Conservation (phyloP, 371 early-diverging fungal genomes). For the Syncephalastrum sp. region DNA sequence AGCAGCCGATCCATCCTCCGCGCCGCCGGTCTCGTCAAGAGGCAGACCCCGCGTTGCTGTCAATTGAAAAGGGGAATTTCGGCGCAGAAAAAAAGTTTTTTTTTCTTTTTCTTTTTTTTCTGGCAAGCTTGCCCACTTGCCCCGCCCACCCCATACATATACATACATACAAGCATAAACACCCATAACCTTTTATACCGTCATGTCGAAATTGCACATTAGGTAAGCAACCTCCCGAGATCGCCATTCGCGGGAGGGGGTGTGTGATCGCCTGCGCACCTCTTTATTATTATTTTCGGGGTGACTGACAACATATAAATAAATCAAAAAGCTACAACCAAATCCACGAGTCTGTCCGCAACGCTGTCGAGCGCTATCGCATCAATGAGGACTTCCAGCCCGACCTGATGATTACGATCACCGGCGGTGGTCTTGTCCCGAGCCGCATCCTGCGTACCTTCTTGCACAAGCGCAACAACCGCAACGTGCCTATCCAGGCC, state of each 20-base stretch:
- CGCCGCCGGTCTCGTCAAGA: too few relatives aligned
- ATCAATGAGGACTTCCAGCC: conserved; percentile 66
- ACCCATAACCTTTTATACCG: neutral
- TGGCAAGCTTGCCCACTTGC: conserved; percentile 4
- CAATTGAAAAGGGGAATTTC: too few relatives aligned
- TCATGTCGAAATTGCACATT: conserved; percentile 44
- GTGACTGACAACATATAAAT: neutral
- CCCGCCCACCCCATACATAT: too few relatives aligned
- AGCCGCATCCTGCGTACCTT: conserved; percentile 76
- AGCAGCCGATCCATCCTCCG: too few relatives aligned
- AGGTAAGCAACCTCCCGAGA: conserved; percentile 20
- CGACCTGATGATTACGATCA: conserved; percentile 65
- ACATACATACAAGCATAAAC: too few relatives aligned
- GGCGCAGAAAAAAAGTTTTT: too few relatives aligned
- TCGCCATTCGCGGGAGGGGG: neutral
- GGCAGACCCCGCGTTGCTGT: too few relatives aligned
- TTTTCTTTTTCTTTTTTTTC: conserved; percentile 12
- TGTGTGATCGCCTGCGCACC: too few relatives aligned
- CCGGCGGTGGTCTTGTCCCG: conserved; percentile 72
- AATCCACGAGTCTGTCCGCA: conserved; percentile 64
- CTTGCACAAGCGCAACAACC: conserved; percentile 62
- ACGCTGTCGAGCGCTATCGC: conserved; percentile 54
- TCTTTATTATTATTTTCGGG: too few relatives aligned
- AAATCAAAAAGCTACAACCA: conserved; percentile 60
- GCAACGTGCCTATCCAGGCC: conserved; percentile 79